Conservation (phyloP, 768 basidiomycete genomes). For the Roridomyces roridus region DNA sequence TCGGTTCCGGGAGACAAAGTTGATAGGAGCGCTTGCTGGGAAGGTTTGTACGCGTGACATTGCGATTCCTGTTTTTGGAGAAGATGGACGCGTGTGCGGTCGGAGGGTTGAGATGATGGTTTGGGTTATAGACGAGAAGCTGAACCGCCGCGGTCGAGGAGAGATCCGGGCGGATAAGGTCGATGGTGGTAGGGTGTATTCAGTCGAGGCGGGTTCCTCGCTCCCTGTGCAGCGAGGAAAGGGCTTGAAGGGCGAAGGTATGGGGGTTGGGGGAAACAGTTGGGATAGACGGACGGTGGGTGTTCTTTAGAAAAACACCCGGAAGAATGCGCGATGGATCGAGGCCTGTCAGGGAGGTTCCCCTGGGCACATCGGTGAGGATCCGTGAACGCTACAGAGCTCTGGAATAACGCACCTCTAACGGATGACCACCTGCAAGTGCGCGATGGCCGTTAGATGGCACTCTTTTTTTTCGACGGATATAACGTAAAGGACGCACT, state of each 20-base stretch:
- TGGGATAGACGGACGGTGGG: neutral
- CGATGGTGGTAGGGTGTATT: conserved; percentile 51
- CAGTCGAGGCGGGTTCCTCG: conserved; percentile 55
- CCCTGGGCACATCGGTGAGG: conserved; percentile 46
- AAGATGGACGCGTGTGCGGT: conserved; percentile 15
- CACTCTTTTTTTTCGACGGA: conserved; percentile 18
- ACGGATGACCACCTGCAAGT: conserved; percentile 75
- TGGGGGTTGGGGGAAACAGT: conserved; percentile 3
- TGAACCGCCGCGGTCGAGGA: conserved; percentile 57
- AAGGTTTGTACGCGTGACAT: conserved; percentile 50
- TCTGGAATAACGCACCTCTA: conserved; percentile 59
- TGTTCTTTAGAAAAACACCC: neutral
- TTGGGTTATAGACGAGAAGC: conserved; percentile 26
- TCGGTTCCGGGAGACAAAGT: conserved; percentile 19
- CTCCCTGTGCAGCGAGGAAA: conserved; percentile 55
- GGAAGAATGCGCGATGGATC: neutral
- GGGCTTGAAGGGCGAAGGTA: conserved; percentile 29
- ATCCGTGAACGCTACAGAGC: conserved; percentile 22
- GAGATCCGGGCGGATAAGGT: conserved; percentile 49
- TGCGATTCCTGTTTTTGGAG: conserved; percentile 23
- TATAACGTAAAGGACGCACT: conserved; percentile 50
- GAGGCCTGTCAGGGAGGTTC: conserved; percentile 77
- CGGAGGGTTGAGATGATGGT: conserved; percentile 16
- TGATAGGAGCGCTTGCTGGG: conserved; percentile 25
- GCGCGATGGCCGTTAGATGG: conserved; percentile 25